Evolutionary conservation across 2,329 filamentous ascomycete genomes (phyloP).

Genomic region (Tothia fuscella): DNA sequence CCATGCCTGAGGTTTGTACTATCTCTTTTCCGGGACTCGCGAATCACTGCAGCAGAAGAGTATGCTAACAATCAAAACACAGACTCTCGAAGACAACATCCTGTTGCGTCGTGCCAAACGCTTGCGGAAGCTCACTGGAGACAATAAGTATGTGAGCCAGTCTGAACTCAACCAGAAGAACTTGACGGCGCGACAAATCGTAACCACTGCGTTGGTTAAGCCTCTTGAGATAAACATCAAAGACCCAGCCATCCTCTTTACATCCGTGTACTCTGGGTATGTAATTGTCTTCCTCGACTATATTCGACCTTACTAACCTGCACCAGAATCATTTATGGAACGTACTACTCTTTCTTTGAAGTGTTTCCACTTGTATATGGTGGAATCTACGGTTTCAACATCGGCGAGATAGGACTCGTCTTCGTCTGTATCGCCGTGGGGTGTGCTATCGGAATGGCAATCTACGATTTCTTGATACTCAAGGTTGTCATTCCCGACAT

Average conservation of each 20-base stretch:
- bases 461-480: constrained; percentile 17
- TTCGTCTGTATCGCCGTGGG: constrained; percentile 23
- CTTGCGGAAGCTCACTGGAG: constrained; percentile 50
- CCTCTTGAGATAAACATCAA: constrained; percentile 35
- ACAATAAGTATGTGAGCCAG: constrained; percentile 44
- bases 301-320: constrained; percentile 13
- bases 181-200: constrained; percentile 35
- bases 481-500: constrained; percentile 17
- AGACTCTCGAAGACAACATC: constrained; percentile 47
- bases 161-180: constrained; percentile 52
- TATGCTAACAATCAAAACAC: too few species aligned
- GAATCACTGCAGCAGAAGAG: too few species aligned
- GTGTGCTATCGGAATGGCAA: constrained; percentile 15
- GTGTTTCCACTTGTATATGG: constrained; percentile 29
- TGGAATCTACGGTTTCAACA: constrained; percentile 27
- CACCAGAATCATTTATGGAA: constrained; percentile 22
- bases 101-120: constrained; percentile 48
- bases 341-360: constrained; percentile 17
- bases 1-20: constrained; percentile 19
- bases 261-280: constrained; percentile 11
- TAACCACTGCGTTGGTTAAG: constrained; percentile 47
- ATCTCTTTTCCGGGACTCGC: too few species aligned
- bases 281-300: background rate
- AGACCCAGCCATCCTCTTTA: constrained; percentile 23
- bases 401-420: constrained; percentile 22